Evolutionary conservation across 192 early-diverging fungal genomes (phyloP).

Genomic region (Coemansia sp.): DNA sequence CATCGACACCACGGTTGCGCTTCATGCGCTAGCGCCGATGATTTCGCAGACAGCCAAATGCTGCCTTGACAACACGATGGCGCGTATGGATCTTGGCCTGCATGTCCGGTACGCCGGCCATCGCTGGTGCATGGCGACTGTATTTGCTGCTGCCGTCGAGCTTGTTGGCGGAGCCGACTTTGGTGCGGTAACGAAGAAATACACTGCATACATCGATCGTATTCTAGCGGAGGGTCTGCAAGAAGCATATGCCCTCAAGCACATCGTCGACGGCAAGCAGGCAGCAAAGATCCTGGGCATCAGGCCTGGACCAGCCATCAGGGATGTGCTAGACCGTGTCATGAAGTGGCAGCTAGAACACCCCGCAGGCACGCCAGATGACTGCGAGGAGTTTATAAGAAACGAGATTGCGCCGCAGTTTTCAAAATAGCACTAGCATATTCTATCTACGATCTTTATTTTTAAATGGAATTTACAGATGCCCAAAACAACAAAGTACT

Average conservation of each 20-base stretch:
- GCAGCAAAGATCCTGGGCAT: conserved; percentile 61
- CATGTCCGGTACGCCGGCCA: conserved; percentile 59
- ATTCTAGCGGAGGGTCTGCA: conserved; percentile 18
- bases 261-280: conserved; percentile 60
- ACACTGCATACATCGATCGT: conserved; percentile 16
- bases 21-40: conserved; percentile 22
- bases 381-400: conserved; percentile 59
- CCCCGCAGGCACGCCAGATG: conserved; percentile 58
- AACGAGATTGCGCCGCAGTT: conserved; percentile 1
- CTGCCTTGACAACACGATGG: conserved; percentile 6
- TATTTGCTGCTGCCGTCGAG: conserved; percentile 54
- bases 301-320: conserved; percentile 69
- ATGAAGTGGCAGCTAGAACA: conserved; percentile 84
- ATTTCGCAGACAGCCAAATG: conserved; percentile 7
- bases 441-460: not conserved
- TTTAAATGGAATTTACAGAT: not conserved
- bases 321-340: conserved; percentile 59
- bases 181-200: conserved; percentile 19
- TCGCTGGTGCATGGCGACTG: conserved; percentile 56
- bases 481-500: not conserved
- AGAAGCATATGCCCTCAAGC: conserved; percentile 39
- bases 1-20: conserved; percentile 16
- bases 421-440: not conserved
- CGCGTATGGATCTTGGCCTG: conserved; percentile 54
- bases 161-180: not conserved